Conservation (phyloP, 768 basidiomycete species). For the Mycena rebaudengoi region DNA sequence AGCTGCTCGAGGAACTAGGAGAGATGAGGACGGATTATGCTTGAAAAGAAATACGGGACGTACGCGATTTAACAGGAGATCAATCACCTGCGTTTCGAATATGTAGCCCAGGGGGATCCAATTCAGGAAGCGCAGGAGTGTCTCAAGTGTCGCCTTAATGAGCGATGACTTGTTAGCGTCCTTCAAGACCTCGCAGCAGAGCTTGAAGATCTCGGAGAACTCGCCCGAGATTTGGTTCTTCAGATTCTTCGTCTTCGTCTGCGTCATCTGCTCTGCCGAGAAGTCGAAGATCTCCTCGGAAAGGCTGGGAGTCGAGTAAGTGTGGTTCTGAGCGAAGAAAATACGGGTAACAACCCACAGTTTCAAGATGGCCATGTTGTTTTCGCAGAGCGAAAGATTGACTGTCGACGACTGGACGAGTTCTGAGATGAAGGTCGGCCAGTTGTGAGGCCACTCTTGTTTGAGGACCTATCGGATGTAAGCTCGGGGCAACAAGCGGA, state of each 20-base stretch:
- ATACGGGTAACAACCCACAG: conserved; percentile 44
- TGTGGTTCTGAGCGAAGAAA: not conserved
- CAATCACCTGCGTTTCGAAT: conserved; percentile 97
- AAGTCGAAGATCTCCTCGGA: conserved; percentile 99
- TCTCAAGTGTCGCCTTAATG: conserved; percentile 94
- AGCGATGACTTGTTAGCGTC: conserved; percentile 94
- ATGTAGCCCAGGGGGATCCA: conserved; percentile 99
- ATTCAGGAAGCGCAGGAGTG: conserved; percentile 93
- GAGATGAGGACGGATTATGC: conserved; percentile 10
- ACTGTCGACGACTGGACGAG: conserved; percentile 97
- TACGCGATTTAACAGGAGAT: conserved; percentile 91
- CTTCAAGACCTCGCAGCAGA: conserved; percentile 95
- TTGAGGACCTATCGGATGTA: conserved; percentile 80
- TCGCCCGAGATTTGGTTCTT: conserved; percentile 98
- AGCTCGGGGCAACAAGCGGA: conserved; percentile 15
- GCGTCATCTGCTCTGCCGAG: conserved; percentile 98
- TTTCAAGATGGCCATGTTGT: conserved; percentile 99
- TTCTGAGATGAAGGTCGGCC: conserved; percentile 97
- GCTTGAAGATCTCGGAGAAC: conserved; percentile 96
- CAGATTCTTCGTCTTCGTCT: conserved; percentile 94
- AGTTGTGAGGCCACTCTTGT: conserved; percentile 99
- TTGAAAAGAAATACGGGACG: conserved; percentile 39
- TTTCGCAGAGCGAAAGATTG: conserved; percentile 96
- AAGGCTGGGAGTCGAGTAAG: conserved; percentile 42
- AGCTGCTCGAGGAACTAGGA: conserved; percentile 91